Evolutionary conservation across 2,329 filamentous ascomycete species (phyloP).

Genomic region (Fusarium phyllophilum): DNA sequence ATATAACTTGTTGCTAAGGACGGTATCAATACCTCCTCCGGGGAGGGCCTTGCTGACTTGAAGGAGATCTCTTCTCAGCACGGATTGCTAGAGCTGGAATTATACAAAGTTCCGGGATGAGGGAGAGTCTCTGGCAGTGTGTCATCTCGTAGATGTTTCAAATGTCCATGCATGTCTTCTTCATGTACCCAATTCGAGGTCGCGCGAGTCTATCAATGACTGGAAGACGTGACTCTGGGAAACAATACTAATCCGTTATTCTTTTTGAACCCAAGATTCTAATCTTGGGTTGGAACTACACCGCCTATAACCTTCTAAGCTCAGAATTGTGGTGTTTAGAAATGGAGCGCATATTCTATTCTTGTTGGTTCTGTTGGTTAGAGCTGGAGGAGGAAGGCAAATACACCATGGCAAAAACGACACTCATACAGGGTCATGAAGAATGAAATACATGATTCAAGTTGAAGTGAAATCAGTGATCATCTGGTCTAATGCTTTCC

Average conservation of each 20-base stretch:
- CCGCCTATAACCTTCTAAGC: fast-evolving
- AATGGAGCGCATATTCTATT: neutral
- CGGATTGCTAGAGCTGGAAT: neutral
- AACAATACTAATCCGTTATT: neutral
- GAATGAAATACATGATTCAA: fast-evolving
- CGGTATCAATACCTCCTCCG: neutral
- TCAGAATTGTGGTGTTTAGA: neutral
- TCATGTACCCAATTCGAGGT: neutral
- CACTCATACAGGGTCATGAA: fast-evolving
- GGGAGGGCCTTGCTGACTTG: neutral
- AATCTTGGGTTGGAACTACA: no score
- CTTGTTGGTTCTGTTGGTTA: neutral
- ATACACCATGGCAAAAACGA: neutral
- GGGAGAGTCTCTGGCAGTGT: fast-evolving
- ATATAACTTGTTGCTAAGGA: neutral
- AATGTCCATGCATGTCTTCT: neutral
- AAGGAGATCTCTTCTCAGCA: neutral
- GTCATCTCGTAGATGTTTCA: neutral
- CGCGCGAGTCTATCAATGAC: neutral
- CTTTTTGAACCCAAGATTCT: fast-evolving
- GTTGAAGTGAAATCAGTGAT: fast-evolving
- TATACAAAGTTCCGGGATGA: no score
- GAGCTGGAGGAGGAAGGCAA: neutral
- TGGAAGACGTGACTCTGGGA: neutral
- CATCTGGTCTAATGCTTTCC: neutral